Evolutionary conservation across 2,329 filamentous ascomycete species (phyloP), one percentile per base, ranked within the genome.

Genomic region (Claviceps monticola): DNA sequence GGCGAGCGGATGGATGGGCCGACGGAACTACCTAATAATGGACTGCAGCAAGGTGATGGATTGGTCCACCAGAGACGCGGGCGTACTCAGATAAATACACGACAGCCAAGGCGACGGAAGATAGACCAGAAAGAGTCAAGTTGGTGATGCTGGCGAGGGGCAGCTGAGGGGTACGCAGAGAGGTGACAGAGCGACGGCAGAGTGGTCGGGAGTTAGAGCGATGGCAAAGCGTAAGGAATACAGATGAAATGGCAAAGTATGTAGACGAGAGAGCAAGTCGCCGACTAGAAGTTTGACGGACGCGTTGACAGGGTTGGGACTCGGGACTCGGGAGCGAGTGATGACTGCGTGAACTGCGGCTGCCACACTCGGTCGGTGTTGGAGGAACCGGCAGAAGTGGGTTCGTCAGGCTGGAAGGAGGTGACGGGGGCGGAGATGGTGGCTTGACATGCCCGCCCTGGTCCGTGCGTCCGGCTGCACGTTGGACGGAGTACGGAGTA

Each of bases 351-450:
- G 23, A 29, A 23, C 23, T 13, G 46, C 26, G 46, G 36, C 34
- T 37, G 46, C 46, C 46, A 48, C 36, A 39, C 36, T 17, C 21
- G 8, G 37, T 26, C 23, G 42, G 23, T 39, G 42, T 42, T 49
- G 47, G 47, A 49, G 47, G 29, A 34, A 34, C 26, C 39, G 47
- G 47, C 47, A 29, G 47, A 34, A 42, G 47, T 42, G 47, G 47
- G 23, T 11, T 42, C 47, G 47, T 41, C 47, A 41, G 23, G 29
- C 34, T 26, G 47, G 38, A 19, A 34, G 46, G 38, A 17, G 36
- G 46, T 7, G 46, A 34, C 29, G 29, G 29, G 29, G 36, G 34
- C 46, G 34, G 46, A 38, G n/a, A 39, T 48, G 46, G 9, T 48
- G 46, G 46, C 42, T 19, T 43, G 42, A 21, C 19, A 34, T 11